Evolutionary conservation across 345 rosid genomes (phyloP).

Genomic region (Erucastrum elatum): DNA sequence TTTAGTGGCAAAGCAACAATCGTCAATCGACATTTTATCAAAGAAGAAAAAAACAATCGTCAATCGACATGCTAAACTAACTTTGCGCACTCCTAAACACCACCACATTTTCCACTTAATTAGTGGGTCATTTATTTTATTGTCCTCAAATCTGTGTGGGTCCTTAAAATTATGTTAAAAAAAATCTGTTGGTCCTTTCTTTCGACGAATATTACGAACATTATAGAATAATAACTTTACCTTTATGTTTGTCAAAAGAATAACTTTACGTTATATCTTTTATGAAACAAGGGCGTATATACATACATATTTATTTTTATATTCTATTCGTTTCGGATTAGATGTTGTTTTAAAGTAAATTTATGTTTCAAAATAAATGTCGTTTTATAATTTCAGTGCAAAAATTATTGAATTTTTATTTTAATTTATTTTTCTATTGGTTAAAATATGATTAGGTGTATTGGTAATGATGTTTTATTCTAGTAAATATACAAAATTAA

Average conservation of each 20-base stretch:
- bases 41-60: no score
- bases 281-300: not conserved
- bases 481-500: no score
- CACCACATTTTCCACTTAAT: conserved; percentile 22
- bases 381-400: no score
- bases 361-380: no score
- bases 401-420: no score
- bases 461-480: no score
- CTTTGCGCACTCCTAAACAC: not conserved
- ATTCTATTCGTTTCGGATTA: no score
- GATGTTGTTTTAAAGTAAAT: no score
- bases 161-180: not conserved
- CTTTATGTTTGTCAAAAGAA: conserved; percentile 24
- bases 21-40: not conserved
- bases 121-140: conserved; percentile 17
- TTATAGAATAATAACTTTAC: not conserved
- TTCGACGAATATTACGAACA: conserved; percentile 8
- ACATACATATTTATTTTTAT: no score
- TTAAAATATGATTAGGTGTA: no score
- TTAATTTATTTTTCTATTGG: no score
- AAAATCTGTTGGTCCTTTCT: conserved; percentile 4
- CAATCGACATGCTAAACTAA: not conserved
- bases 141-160: no score
- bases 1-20: conserved; percentile 17
- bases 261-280: conserved; percentile 5